Evolutionary conservation across 176 grass and related monocot species (phyloP).

Genomic region (Alopecurus myosuroides): DNA sequence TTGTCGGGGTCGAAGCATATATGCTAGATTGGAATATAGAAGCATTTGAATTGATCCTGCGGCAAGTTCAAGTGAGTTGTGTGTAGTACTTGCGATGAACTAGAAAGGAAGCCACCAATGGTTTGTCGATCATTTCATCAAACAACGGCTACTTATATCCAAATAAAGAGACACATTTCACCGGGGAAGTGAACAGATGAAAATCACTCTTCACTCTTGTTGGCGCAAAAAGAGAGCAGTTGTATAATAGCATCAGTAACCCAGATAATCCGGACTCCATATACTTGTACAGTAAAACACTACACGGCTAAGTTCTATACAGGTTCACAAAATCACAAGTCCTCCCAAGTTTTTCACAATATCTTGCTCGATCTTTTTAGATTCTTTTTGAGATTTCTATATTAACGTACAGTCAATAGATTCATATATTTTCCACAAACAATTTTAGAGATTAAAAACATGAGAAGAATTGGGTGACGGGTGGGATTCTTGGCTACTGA

Average conservation of each 20-base stretch:
- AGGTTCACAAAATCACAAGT: background rate
- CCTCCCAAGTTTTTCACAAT: background rate
- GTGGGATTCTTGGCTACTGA: slow-evolving; percentile 1
- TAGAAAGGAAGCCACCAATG: background rate
- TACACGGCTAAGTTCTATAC: background rate
- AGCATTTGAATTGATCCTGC: background rate
- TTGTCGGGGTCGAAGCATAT: background rate
- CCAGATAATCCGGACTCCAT: background rate
- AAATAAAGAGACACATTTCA: background rate
- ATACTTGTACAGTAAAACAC: background rate
- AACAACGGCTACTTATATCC: background rate
- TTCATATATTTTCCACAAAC: background rate
- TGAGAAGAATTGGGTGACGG: background rate
- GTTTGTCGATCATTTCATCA: background rate
- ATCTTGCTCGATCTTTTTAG: background rate
- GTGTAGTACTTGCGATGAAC: background rate
- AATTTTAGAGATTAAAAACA: background rate
- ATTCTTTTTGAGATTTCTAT: background rate
- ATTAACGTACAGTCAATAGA: background rate
- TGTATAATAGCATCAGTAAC: background rate
- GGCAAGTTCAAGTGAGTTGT: background rate
- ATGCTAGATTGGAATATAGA: background rate
- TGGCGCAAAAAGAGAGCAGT: background rate
- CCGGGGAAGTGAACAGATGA: background rate
- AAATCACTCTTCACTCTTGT: background rate